Evolutionary conservation across 2,329 filamentous ascomycete genomes (phyloP).

Genomic region (Fusarium cicatricum): DNA sequence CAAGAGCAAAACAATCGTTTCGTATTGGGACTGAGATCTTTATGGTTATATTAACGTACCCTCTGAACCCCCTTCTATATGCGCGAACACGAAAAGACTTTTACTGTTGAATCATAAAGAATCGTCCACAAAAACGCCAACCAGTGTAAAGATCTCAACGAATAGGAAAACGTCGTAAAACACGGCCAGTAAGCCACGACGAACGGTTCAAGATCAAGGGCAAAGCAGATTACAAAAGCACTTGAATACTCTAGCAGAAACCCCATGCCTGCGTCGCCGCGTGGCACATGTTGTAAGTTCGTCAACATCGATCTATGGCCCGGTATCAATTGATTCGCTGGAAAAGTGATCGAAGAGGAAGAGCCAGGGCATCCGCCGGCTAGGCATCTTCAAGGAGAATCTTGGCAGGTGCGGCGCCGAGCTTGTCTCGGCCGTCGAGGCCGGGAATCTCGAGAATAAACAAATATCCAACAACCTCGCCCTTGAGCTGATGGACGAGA

Average conservation of each 20-base stretch:
- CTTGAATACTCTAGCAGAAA: conserved; percentile 28
- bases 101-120: conserved; percentile 35
- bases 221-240: conserved; percentile 24
- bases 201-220: conserved; percentile 22
- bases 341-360: conserved; percentile 25
- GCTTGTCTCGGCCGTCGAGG: conserved; percentile 89
- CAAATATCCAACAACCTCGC: conserved; percentile 85
- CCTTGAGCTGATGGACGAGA: conserved; percentile 86
- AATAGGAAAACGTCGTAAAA: conserved; percentile 26
- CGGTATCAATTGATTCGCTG: conserved; percentile 22
- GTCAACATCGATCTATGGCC: conserved; percentile 23
- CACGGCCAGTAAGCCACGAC: conserved; percentile 20
- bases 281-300: conserved; percentile 20
- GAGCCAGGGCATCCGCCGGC: conserved; percentile 13
- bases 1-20: conserved; percentile 11
- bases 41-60: conserved; percentile 40
- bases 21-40: conserved; percentile 38
- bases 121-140: conserved; percentile 42
- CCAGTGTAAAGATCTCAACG: conserved; percentile 35
- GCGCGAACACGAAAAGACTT: conserved; percentile 36
- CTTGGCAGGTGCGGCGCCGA: conserved; percentile 78
- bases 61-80: conserved; percentile 40
- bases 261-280: conserved; percentile 20
- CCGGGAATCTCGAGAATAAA: conserved; percentile 97
- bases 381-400: conserved; percentile 74